A percentile compares a stretch with the other conserved stretches of the same genome.
These are phyloP conservation scores for Diddensiella santjacobensis DNA, from an alignment of 805 yeast species.

Conservation along the genomic window DNA sequence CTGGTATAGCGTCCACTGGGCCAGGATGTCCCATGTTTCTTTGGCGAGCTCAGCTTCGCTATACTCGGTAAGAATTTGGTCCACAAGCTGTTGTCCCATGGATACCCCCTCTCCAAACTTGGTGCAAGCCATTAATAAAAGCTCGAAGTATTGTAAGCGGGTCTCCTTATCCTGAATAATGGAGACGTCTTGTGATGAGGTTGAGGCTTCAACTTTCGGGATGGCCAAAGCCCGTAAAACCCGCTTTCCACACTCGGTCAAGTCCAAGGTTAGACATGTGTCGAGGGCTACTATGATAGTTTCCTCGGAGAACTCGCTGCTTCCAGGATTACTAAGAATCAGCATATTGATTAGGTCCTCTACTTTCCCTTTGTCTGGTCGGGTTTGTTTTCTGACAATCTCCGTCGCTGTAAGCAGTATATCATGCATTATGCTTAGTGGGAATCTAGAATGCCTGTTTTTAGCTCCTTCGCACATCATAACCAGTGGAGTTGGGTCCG, in stretches of 20 bases:
- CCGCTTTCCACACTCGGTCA: conserved; percentile 10
- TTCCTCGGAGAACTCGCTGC: conserved; percentile 9
- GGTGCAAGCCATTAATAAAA: conserved; percentile 27
- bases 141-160: conserved; percentile 27
- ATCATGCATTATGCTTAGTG: conserved; percentile 1
- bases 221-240: conserved; percentile 14
- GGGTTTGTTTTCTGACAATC: not conserved
- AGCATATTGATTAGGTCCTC: conserved; percentile 3
- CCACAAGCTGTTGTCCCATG: conserved; percentile 8
- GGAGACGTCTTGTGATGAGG: not conserved
- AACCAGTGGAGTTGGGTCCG: conserved; percentile 1
- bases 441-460: not conserved
- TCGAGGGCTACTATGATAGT: conserved; percentile 18
- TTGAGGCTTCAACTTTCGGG: conserved; percentile 13
- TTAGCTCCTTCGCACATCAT: not conserved
- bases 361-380: not conserved
- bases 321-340: conserved; percentile 10
- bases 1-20: conserved; percentile 34
- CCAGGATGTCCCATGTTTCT: conserved; percentile 36
- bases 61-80: conserved; percentile 6
- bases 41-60: conserved; percentile 17
- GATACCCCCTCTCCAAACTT: conserved; percentile 24
- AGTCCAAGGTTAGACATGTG: conserved; percentile 14
- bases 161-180: conserved; percentile 8
- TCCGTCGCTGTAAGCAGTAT: conserved; percentile 1